Conservation (phyloP, 2,329 filamentous ascomycete species). For the Aureobasidium pullulans region DNA sequence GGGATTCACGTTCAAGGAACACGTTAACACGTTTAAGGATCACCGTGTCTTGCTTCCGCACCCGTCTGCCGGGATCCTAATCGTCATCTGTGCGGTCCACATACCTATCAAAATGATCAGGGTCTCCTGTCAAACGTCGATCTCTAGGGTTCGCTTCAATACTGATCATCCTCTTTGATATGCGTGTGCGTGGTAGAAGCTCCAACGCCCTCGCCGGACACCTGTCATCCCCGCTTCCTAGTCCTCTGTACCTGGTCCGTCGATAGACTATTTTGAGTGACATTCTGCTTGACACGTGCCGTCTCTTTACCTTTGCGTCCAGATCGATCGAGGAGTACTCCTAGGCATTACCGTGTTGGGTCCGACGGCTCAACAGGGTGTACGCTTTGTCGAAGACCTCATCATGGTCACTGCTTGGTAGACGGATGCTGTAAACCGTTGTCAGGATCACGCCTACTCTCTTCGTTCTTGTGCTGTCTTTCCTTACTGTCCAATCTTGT, state of each 20-base stretch:
- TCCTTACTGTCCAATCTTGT: background rate
- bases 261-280: background rate
- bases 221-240: background rate
- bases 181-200: background rate
- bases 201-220: background rate
- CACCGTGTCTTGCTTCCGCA: background rate
- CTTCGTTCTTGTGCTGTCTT: background rate
- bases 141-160: background rate
- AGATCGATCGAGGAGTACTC: background rate
- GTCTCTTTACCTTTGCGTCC: background rate
- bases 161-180: background rate
- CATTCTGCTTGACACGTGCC: background rate
- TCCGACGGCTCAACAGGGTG: no score
- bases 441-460: background rate
- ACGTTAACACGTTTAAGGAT: background rate
- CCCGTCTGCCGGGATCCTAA: background rate
- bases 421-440: background rate
- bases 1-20: background rate
- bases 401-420: background rate
- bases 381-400: background rate
- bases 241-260: background rate
- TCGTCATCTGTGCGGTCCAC: background rate
- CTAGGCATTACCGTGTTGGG: background rate
- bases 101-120: background rate
- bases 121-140: background rate